Evolutionary conservation across 768 basidiomycete genomes (phyloP).

Genomic region (Guyanaporus albipodus): DNA sequence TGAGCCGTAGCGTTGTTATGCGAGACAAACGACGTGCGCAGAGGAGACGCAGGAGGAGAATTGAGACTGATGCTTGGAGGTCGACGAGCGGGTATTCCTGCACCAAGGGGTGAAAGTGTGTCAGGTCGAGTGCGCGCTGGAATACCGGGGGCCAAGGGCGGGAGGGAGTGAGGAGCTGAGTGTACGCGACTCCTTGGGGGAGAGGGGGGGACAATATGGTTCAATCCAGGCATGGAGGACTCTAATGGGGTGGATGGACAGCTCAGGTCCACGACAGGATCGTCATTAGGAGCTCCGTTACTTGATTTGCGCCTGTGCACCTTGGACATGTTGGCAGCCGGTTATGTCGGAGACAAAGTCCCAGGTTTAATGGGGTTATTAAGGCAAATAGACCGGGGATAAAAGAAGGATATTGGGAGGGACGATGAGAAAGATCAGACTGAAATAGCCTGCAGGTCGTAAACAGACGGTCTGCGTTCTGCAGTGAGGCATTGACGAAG

Average conservation of each 20-base stretch:
- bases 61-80: conserved; percentile 21
- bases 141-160: conserved; percentile 19
- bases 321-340: conserved; percentile 5
- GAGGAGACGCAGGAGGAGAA: conserved; percentile 32
- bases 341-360: not conserved
- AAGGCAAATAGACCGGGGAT: not conserved
- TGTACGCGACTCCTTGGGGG: conserved; percentile 26
- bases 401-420: not conserved
- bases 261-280: conserved; percentile 9
- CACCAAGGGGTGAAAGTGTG: conserved; percentile 20
- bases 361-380: not conserved
- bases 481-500: conserved; percentile 1
- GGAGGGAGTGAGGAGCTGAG: conserved; percentile 21
- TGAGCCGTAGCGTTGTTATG: conserved; percentile 12
- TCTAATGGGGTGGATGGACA: not conserved
- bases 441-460: not conserved
- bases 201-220: conserved; percentile 12
- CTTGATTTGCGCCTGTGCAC: conserved; percentile 46
- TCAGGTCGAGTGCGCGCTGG: conserved; percentile 19
- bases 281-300: conserved; percentile 36
- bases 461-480: not conserved
- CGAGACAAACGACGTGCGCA: conserved; percentile 23
- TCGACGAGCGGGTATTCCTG: conserved; percentile 27
- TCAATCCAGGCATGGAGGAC: conserved; percentile 3
- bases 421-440: not conserved